Base-by-base conservation (phyloP, 139 green algal species). In the Coelastrella sp. region DNA sequence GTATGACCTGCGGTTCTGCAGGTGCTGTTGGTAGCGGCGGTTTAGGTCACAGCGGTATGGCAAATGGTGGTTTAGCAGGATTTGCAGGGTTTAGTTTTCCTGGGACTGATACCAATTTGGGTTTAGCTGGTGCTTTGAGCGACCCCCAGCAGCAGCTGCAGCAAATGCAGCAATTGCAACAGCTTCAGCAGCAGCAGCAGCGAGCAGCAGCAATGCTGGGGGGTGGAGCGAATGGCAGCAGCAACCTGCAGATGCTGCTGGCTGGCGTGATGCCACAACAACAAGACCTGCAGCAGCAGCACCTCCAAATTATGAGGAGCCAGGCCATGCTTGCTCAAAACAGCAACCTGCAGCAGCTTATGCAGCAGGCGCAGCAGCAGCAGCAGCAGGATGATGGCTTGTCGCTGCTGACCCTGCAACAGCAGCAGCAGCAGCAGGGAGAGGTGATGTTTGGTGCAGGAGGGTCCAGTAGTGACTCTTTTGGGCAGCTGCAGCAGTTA, bases 91-190 rank as follows among this genome's bases (percentile, higher is more conserved):
- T 85, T n/a, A 65, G 57, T 5, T 78, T 76, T 20, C 76, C 61
- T 27, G 76, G 75, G 59, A 63, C 60, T 60, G 86, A 79, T 66
- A n/a, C 22, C 8, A 17, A 22, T 4, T 25, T 78, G 85, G 58
- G 27, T 5, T 74, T 76, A 60, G 59, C 61, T 27, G 76, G 49
- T 0, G 57, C 35, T 15, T n/a, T 79, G 20, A 66, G 4, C 6
- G n/a, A 63, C 9, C 6, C 80, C 7, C 49, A 12, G 19, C 7
- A 20, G 27, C 7, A 7, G 25, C 19, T 8, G 25, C 93, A 89
- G 76, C 82, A 90, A 79, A 84, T 79, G 78, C 89, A 81, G 22
- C 74, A 65, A 78, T 66, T 88, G 91, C 63, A 78, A 49, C 87
- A 73, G n/a, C 92, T 82, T 22, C 24, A 76, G 72, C 35, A 91